Percentiles rank a stretch among this genome's conserved stretches.
phyloP scores from a whole-genome alignment of 352 stramenopile genomes.

The Phytophthora rubi region DNA sequence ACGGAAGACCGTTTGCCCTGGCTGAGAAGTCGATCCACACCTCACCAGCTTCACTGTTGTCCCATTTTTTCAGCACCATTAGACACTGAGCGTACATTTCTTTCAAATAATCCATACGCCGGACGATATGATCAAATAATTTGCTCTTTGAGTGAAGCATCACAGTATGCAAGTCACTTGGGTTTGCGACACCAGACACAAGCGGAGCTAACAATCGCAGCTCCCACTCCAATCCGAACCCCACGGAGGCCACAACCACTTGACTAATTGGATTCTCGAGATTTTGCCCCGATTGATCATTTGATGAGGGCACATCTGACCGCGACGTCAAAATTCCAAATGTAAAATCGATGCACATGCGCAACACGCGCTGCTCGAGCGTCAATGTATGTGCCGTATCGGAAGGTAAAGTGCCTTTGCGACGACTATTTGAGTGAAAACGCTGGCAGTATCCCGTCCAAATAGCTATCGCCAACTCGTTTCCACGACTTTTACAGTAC shows the following conservation, averaged over 20 bases:
- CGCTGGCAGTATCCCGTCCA: constrained; percentile 60
- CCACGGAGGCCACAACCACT: constrained; percentile 28
- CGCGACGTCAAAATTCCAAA: constrained; percentile 43
- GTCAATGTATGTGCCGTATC: constrained; percentile 19
- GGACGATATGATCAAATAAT: constrained; percentile 32
- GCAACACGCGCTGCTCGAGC: constrained; percentile 49
- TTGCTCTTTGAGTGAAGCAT: constrained; percentile 63
- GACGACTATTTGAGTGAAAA: constrained; percentile 25
- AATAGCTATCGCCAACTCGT: constrained; percentile 22
- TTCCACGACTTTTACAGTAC: constrained; percentile 3
- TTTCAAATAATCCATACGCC: constrained; percentile 36
- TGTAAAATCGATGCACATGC: constrained; percentile 61
- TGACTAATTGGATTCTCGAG: background rate
- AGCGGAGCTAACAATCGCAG: constrained; percentile 50
- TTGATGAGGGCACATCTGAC: constrained; percentile 10
- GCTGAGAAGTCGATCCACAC: constrained; percentile 44
- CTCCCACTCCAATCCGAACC: constrained; percentile 55
- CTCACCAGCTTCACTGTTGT: constrained; percentile 10
- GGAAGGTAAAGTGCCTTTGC: constrained; percentile 1
- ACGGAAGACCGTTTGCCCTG: constrained; percentile 41
- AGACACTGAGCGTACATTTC: constrained; percentile 26
- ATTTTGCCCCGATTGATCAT: constrained; percentile 4
- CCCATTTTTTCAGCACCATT: constrained; percentile 41
- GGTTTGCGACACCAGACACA: constrained; percentile 22
- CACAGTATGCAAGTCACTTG: constrained; percentile 35